Base-by-base conservation (phyloP, 352 stramenopile genomes). In the Pythium brassicae region DNA sequence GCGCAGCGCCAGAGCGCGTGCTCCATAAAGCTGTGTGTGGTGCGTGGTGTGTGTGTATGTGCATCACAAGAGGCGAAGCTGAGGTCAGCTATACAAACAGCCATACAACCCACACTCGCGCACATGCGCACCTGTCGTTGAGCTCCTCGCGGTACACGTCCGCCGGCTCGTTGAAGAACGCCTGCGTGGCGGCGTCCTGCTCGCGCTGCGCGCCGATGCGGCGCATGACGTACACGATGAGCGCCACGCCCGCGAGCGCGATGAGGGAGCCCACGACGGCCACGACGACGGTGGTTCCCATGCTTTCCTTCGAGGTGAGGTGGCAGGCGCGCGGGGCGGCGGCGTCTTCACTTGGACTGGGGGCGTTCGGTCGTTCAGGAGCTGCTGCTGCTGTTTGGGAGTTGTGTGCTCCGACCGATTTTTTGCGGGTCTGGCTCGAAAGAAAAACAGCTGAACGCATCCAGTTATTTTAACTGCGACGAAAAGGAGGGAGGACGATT, bases 1-100 rank as follows among this genome's bases (percentile, higher is more conserved):
- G 71, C 74, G 59, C 88, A 97, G n/a, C 74, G 70, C 88, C 88
- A 97, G 15, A 92, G 66, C 53, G 80, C 75, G 43, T 88, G 72
- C 58, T 92, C 79, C 62, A 86, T 83, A 53, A 86, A 88, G 52
- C 78, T 87, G 47, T 8, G 11, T 2, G 42, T 5, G 15, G 50
- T 2, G 23, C 43, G 19, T 27, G 14, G 43, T 43, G 17, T 15
- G 29, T 14, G n/a, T 20, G 43, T 43, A 23, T 15, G 29, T 14
- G n/a, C n/a, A 34, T 10, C n/a, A 15, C 25, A 39, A 22, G 40
- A 37, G 29, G n/a, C 9, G 1, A 11, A 37, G 32, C 32, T n/a
- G n/a, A n/a, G n/a, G n/a, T n/a, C n/a, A n/a, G n/a, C n/a, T 22
- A 26, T 29, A 34, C 48, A 23, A 44, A 7, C 12, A 3, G 37